phyloP scores from a whole-genome alignment of 2,329 filamentous ascomycete species.

The Pestalotiopsis sp. region DNA sequence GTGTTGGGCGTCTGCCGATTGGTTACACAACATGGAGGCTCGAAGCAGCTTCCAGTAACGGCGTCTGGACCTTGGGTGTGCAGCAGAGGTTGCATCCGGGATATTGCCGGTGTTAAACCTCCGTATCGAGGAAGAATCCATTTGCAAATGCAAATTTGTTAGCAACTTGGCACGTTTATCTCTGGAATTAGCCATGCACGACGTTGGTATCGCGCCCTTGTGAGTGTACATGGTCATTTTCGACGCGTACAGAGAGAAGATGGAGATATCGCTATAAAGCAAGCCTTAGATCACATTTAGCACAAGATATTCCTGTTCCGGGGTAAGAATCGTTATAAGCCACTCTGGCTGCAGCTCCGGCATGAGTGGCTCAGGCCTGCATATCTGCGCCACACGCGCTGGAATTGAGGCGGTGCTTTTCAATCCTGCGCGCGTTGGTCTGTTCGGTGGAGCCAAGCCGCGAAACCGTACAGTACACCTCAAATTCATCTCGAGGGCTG shows the following conservation, averaged over 20 bases:
- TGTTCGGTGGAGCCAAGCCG: background rate
- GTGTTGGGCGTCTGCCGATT: background rate
- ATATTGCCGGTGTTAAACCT: background rate
- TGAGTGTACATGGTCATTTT: no score
- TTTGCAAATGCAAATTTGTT: no score
- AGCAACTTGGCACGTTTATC: no score
- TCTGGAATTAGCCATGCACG: no score
- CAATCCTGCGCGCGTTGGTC: background rate
- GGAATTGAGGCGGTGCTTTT: background rate
- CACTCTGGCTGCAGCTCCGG: no score
- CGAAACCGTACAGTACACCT: background rate
- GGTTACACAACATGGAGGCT: background rate
- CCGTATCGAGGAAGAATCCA: background rate
- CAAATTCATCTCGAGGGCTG: background rate
- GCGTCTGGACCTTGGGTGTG: background rate
- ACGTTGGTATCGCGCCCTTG: no score
- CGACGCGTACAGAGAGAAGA: no score
- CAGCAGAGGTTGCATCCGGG: background rate
- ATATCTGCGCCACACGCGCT: background rate
- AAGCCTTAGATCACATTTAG: no score
- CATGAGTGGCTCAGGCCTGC: no score
- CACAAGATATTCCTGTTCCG: no score
- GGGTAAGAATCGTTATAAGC: no score
- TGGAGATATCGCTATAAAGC: no score
- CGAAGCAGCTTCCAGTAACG: background rate